Conservation (phyloP, 768 basidiomycete genomes). For the Tylopilus sp. region DNA sequence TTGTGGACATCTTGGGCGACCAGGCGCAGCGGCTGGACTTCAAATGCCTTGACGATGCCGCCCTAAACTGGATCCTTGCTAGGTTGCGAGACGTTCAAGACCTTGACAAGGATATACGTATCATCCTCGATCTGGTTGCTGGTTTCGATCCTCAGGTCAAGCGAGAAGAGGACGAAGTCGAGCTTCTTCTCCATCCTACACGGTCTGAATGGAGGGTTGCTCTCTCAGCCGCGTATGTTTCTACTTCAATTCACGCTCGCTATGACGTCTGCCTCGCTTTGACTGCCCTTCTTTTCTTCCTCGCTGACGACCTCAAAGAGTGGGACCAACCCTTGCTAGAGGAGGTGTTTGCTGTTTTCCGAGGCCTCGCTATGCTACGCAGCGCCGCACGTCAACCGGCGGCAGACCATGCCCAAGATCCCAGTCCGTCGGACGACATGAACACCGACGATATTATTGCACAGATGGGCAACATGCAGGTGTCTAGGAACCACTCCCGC, state of each 20-base stretch:
- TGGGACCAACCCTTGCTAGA: conserved; percentile 66
- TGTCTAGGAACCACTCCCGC: conserved; percentile 48
- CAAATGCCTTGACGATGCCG: conserved; percentile 54
- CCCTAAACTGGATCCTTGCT: conserved; percentile 57
- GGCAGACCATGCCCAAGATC: conserved; percentile 32
- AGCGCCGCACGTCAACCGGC: conserved; percentile 58
- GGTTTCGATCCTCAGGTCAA: conserved; percentile 70
- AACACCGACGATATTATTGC: conserved; percentile 62
- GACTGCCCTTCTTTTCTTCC: conserved; percentile 66
- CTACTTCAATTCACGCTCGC: conserved; percentile 62
- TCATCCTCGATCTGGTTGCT: conserved; percentile 66
- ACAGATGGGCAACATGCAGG: conserved; percentile 72
- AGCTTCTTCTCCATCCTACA: conserved; percentile 47
- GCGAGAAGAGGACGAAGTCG: conserved; percentile 70
- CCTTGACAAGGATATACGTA: conserved; percentile 52
- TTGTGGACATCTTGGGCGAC: conserved; percentile 70
- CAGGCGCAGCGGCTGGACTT: conserved; percentile 53
- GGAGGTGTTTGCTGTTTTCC: conserved; percentile 76
- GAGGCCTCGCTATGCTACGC: conserved; percentile 72
- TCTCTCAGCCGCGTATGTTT: conserved; percentile 59
- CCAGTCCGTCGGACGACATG: conserved; percentile 29
- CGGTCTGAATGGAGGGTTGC: conserved; percentile 61
- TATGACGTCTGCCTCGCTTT: conserved; percentile 72
- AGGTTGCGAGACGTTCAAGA: conserved; percentile 56
- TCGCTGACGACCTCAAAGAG: conserved; percentile 55